Evolutionary conservation across 1,284 basidiomycete genomes (phyloP), one percentile per base, ranked within the genome.

Genomic region (Somion occarium): DNA sequence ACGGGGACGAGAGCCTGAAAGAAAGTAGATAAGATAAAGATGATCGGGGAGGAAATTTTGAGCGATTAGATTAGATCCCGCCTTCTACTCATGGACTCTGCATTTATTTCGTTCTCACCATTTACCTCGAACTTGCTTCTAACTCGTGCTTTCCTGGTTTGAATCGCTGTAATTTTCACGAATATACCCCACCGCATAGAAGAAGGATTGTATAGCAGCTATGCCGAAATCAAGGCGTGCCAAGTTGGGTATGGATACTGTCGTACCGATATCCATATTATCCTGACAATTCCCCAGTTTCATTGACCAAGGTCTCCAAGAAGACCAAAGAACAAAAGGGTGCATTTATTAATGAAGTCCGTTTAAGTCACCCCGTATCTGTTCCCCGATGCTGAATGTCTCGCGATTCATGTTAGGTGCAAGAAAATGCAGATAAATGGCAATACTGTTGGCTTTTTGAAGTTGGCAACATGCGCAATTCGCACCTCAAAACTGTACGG

Each of bases 371-470:
- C 27, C 44, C 46, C 26, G 30, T 37, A n/a, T 44, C 15, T 5
- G 4, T 20, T 25, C 12, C 30, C 11, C 43, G 39, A 23, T 44
- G 27, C 15, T 19, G 3, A 18, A 41, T 1, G 23, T 22, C 50
- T 19, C 25, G 1, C n/a, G 20, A 41, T 41, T 41, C 9, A 41
- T 41, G 9, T 18, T 41, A 92, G 89, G 72, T 93, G 45, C 88
- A 89, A 75, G 76, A 77, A 64, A 82, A 83, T 67, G 71, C 80
- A 27, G 92, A 94, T 61, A 88, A 92, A 73, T 97, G 89, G 83
- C 82, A 86, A 59, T 97, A 96, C 69, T 88, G 92, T 69, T 99
- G 94, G 93, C 69, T 98, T 26, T 97, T 99, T 67, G 85, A 88
- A 61, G 90, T 98, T 23, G 93, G 93, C 38, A 85, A 93, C 64